Conservation (phyloP, 495 filamentous ascomycete species). For the Talaromyces ruber region DNA sequence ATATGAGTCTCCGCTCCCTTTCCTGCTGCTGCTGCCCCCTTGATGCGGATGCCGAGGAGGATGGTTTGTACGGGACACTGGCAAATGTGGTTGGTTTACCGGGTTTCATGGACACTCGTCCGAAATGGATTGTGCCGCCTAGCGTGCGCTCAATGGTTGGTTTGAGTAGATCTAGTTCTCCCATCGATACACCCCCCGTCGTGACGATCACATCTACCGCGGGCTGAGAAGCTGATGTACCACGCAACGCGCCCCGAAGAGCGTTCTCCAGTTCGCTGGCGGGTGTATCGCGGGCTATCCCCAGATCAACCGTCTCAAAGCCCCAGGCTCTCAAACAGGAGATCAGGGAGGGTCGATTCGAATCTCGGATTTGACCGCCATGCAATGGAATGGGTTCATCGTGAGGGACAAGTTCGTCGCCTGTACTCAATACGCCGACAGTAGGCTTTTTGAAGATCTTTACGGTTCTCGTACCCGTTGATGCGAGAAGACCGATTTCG, state of each 20-base stretch:
- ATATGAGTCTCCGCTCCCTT: slow-evolving; percentile 61
- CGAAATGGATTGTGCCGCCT: slow-evolving; percentile 93
- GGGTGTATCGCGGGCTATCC: slow-evolving; percentile 71
- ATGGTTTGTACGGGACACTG: slow-evolving; percentile 58
- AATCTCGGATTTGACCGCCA: slow-evolving; percentile 84
- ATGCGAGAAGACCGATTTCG: slow-evolving; percentile 81
- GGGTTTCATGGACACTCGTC: slow-evolving; percentile 93
- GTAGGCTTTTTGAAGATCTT: slow-evolving; percentile 66
- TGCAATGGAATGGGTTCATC: slow-evolving; percentile 52
- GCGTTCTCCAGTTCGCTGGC: slow-evolving; percentile 66
- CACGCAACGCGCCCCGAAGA: slow-evolving; percentile 62
- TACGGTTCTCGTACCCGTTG: slow-evolving; percentile 70
- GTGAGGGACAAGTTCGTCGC: slow-evolving; percentile 85
- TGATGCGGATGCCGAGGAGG: slow-evolving; percentile 10
- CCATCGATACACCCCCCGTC: slow-evolving; percentile 95
- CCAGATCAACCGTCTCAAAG: slow-evolving; percentile 74
- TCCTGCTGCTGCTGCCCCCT: slow-evolving; percentile 29
- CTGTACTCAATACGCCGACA: slow-evolving; percentile 86
- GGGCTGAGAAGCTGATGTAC: slow-evolving; percentile 20
- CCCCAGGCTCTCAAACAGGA: slow-evolving; percentile 68
- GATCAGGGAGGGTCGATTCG: slow-evolving; percentile 79
- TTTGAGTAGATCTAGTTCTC: slow-evolving; percentile 94
- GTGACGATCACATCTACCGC: slow-evolving; percentile 79
- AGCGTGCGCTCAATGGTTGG: slow-evolving; percentile 88
- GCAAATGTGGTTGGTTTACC: slow-evolving; percentile 97